Percentiles rank a stretch among this genome's conserved stretches.
These are phyloP conservation scores for Cryptosporidium ubiquitum DNA, from an alignment of 169 alveolate genomes.

Conservation along the genomic window DNA sequence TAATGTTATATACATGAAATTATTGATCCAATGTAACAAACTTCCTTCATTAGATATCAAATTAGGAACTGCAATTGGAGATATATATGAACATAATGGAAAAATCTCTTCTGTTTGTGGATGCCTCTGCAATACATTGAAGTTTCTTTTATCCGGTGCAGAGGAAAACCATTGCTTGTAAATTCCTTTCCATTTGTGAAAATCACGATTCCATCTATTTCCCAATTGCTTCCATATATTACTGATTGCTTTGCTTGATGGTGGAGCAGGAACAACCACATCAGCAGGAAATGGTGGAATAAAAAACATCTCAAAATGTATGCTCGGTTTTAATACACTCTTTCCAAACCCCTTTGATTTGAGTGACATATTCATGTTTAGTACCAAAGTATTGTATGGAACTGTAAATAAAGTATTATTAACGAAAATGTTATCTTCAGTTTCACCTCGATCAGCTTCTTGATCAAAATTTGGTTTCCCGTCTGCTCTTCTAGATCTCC, in stretches of 20 bases:
- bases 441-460: constrained; percentile 47
- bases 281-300: constrained; percentile 80
- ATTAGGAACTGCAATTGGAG: constrained; percentile 80
- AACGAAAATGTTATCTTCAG: constrained; percentile 58
- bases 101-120: constrained; percentile 57
- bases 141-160: constrained; percentile 75
- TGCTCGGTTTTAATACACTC: constrained; percentile 53
- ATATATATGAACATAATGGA: constrained; percentile 77
- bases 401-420: constrained; percentile 76
- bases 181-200: constrained; percentile 81
- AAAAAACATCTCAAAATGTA: constrained; percentile 78
- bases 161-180: constrained; percentile 84
- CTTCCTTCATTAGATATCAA: constrained; percentile 78
- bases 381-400: constrained; percentile 71
- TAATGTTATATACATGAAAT: constrained; percentile 78
- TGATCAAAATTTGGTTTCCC: constrained; percentile 79
- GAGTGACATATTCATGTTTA: constrained; percentile 74
- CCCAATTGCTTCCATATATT: constrained; percentile 77
- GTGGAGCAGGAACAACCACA: constrained; percentile 75
- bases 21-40: constrained; percentile 79
- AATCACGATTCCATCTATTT: constrained; percentile 84
- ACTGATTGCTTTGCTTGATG: constrained; percentile 75
- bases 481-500: constrained; percentile 63
- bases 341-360: constrained; percentile 74
- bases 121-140: constrained; percentile 51